A percentile compares a stretch with the other conserved stretches of the same genome.
These are phyloP conservation scores for Diplogelasinospora grovesii DNA, from an alignment of 495 filamentous ascomycete genomes.

Conservation along the genomic window DNA sequence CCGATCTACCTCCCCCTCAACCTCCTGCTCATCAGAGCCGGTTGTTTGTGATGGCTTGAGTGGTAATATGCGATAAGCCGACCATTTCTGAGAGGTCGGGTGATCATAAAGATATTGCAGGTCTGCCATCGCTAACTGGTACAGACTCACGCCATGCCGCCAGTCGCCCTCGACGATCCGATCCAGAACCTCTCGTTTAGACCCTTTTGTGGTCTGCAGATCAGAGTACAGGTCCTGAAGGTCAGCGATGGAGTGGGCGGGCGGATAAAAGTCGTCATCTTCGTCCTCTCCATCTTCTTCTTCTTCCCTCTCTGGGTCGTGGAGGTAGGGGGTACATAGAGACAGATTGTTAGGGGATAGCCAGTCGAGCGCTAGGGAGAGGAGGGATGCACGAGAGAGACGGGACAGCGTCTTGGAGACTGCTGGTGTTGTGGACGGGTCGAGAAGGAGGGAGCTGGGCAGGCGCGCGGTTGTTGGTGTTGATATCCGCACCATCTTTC, in stretches of 20 bases:
- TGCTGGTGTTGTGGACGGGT: constrained; percentile 55
- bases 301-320: constrained; percentile 32
- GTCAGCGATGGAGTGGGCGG: constrained; percentile 53
- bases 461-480: constrained; percentile 41
- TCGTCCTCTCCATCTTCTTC: constrained; percentile 39
- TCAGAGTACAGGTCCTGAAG: constrained; percentile 55
- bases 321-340: constrained; percentile 49
- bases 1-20: constrained; percentile 27
- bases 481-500: constrained; percentile 36
- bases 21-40: constrained; percentile 19
- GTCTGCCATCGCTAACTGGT: constrained; percentile 76
- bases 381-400: constrained; percentile 61
- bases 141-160: constrained; percentile 67
- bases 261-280: constrained; percentile 51
- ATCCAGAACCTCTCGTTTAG: constrained; percentile 67
- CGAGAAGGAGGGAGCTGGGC: constrained; percentile 49
- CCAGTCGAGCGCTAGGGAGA: constrained; percentile 68
- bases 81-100: constrained; percentile 66
- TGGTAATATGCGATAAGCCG: constrained; percentile 54
- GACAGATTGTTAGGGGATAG: constrained; percentile 55
- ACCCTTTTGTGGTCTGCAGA: constrained; percentile 52
- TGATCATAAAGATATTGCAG: constrained; percentile 73
- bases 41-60: constrained; percentile 32
- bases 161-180: constrained; percentile 76
- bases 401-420: constrained; percentile 59